These are phyloP conservation scores for Cairneyella variabilis DNA, from an alignment of 495 filamentous ascomycete species.

Conservation along the genomic window DNA sequence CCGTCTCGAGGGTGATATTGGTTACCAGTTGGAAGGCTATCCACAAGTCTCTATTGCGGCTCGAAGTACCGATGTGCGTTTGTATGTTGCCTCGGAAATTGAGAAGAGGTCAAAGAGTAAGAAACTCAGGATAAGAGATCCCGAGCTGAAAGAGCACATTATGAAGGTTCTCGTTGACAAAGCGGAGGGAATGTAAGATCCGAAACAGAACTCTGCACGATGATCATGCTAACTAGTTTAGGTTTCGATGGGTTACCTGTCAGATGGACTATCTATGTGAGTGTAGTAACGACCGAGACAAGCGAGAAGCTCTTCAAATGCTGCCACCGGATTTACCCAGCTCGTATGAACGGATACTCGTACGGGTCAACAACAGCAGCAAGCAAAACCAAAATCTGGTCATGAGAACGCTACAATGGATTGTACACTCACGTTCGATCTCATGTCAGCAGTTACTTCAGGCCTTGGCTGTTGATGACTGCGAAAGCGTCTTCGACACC, in stretches of 20 bases:
- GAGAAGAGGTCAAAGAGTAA: slow-evolving; percentile 21
- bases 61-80: slow-evolving; percentile 26
- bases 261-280: slow-evolving; percentile 36
- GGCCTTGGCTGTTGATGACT: slow-evolving; percentile 20
- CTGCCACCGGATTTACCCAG: slow-evolving; percentile 32
- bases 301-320: slow-evolving; percentile 28
- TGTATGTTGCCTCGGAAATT: slow-evolving; percentile 34
- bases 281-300: slow-evolving; percentile 28
- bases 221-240: slow-evolving; percentile 21
- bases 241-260: slow-evolving; percentile 39
- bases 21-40: slow-evolving; percentile 21
- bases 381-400: slow-evolving; percentile 21
- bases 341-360: slow-evolving; percentile 35
- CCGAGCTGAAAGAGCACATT: slow-evolving; percentile 29
- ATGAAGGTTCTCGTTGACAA: slow-evolving; percentile 29
- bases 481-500: slow-evolving; percentile 15
- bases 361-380: slow-evolving; percentile 25
- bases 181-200: slow-evolving; percentile 29
- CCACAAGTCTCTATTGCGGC: slow-evolving; percentile 29
- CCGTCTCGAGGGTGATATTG: slow-evolving; percentile 25
- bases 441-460: slow-evolving; percentile 22
- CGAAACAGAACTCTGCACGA: too few species aligned
- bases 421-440: slow-evolving; percentile 12
- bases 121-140: slow-evolving; percentile 25
- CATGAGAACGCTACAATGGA: slow-evolving; percentile 25